phyloP scores from a whole-genome alignment of 208 protist species.

The Herpetomonas muscarum region DNA sequence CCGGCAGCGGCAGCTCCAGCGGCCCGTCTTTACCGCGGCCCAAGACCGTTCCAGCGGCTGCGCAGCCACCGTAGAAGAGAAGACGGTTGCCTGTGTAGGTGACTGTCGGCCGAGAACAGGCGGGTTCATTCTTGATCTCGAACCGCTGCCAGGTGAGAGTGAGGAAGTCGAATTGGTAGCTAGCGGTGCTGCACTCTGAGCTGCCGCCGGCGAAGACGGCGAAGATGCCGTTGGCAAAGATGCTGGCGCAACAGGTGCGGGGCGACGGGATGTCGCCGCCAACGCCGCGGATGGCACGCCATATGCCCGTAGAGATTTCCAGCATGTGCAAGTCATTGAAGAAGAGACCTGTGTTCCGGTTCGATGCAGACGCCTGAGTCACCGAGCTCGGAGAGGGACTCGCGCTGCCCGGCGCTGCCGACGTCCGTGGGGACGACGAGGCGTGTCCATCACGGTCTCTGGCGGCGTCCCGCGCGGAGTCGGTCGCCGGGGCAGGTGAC shows the following conservation, averaged over 20 bases:
- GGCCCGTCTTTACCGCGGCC: slow-evolving; percentile 9
- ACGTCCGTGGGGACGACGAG: not conserved
- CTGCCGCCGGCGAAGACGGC: slow-evolving; percentile 38
- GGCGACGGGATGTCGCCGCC: slow-evolving; percentile 23
- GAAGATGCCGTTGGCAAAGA: slow-evolving; percentile 39
- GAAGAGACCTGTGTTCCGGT: slow-evolving; percentile 10
- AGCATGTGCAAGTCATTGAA: slow-evolving; percentile 47
- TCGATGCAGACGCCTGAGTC: not conserved
- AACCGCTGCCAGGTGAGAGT: slow-evolving; percentile 23
- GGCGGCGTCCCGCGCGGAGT: not conserved
- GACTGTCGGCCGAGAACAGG: slow-evolving; percentile 44
- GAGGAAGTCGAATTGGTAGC: slow-evolving; percentile 34
- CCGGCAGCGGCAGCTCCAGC: slow-evolving; percentile 29
- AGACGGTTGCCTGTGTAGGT: slow-evolving; percentile 26
- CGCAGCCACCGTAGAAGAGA: slow-evolving; percentile 47
- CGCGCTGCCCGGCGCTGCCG: not conserved
- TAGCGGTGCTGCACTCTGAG: slow-evolving; percentile 18
- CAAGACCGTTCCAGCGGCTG: slow-evolving; percentile 10
- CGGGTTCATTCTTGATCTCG: slow-evolving; percentile 19
- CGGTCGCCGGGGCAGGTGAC: not conserved
- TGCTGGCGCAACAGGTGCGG: slow-evolving; percentile 33
- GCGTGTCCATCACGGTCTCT: not conserved
- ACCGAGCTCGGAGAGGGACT: not conserved
- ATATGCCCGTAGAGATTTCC: slow-evolving; percentile 40
- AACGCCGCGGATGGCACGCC: slow-evolving; percentile 19